Percentiles rank a stretch among this genome's conserved stretches.
Evolutionary conservation across 306 rosid genomes (phyloP).

Genomic region (Prunus campanulata): DNA sequence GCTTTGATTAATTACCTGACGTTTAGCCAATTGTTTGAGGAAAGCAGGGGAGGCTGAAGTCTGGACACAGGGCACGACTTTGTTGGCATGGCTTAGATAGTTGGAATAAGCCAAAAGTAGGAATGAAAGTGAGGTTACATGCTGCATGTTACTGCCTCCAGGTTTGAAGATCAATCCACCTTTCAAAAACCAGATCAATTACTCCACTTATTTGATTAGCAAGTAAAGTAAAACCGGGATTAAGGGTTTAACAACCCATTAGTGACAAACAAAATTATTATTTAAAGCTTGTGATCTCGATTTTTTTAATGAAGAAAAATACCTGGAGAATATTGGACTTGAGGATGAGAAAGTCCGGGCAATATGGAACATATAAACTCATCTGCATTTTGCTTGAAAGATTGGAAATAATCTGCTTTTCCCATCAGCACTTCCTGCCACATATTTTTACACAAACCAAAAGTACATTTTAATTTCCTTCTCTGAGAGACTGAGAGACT

Average conservation of each 20-base stretch:
- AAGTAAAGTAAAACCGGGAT: background rate
- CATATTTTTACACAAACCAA: background rate
- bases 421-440: slow-evolving; percentile 93
- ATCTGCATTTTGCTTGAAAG: slow-evolving; percentile 87
- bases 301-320: background rate
- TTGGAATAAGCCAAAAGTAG: slow-evolving; percentile 76
- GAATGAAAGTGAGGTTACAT: slow-evolving; percentile 91
- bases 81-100: slow-evolving; percentile 90
- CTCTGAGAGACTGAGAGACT: no score
- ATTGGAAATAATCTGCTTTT: slow-evolving; percentile 72
- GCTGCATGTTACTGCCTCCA: slow-evolving; percentile 99
- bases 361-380: slow-evolving; percentile 77
- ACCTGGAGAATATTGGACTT: slow-evolving; percentile 98
- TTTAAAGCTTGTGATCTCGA: no score
- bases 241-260: slow-evolving; percentile 6
- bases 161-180: slow-evolving; percentile 95
- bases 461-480: background rate
- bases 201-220: background rate
- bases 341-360: slow-evolving; percentile 89
- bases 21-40: slow-evolving; percentile 70
- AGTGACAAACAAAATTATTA: background rate
- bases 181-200: slow-evolving; percentile 20
- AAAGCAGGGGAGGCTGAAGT: slow-evolving; percentile 67
- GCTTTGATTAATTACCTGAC: slow-evolving; percentile 49
- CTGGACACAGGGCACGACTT: slow-evolving; percentile 76